Conservation (phyloP, 768 basidiomycete genomes). For the Amanita rubescens region DNA sequence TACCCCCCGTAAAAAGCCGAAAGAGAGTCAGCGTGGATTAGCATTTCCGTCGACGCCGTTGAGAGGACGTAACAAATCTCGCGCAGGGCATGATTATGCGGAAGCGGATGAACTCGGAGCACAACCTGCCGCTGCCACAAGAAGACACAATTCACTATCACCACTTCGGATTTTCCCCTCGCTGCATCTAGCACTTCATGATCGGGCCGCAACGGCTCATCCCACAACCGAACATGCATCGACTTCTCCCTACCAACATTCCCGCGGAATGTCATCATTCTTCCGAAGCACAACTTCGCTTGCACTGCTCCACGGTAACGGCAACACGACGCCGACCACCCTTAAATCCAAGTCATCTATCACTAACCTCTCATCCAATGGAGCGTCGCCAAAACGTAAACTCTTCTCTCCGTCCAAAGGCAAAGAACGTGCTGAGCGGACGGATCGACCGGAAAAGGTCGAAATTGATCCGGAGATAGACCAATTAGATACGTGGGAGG, state of each 20-base stretch:
- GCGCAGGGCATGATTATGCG: neutral
- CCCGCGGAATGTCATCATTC: neutral
- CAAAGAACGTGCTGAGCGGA: neutral
- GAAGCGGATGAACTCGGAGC: neutral
- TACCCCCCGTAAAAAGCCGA: neutral
- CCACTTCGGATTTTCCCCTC: conserved; percentile 8
- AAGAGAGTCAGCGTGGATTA: neutral
- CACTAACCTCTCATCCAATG: neutral
- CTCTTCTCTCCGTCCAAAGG: neutral
- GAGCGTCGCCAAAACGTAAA: neutral
- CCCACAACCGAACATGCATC: neutral
- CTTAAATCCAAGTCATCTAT: conserved; percentile 1
- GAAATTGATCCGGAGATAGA: neutral
- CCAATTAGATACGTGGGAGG: conserved; percentile 2
- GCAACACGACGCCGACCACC: conserved; percentile 1
- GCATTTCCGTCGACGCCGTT: neutral
- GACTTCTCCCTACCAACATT: neutral
- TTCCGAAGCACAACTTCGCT: conserved; percentile 8
- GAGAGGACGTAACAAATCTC: conserved; percentile 1
- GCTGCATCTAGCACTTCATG: neutral
- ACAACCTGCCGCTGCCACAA: neutral
- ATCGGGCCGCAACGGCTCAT: conserved; percentile 6
- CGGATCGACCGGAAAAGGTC: neutral
- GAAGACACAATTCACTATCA: conserved; percentile 5
- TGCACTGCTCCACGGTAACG: neutral